These are phyloP conservation scores for Didymella segeticola DNA, from an alignment of 2,329 filamentous ascomycete species.

Conservation along the genomic window DNA sequence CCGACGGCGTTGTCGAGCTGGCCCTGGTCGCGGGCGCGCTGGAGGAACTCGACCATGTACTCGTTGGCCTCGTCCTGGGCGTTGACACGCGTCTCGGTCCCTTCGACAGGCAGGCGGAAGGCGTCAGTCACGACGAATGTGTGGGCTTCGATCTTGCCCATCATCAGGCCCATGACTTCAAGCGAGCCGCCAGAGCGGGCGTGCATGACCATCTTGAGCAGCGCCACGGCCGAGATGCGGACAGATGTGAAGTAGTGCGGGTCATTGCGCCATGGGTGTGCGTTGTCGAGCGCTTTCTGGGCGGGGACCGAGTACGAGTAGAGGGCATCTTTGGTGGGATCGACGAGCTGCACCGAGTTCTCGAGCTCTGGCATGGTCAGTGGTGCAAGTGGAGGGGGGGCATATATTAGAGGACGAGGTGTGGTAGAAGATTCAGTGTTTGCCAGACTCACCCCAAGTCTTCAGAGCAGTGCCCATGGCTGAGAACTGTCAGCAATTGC, in stretches of 20 bases:
- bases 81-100: slow-evolving; percentile 98
- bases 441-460: slow-evolving; percentile 43
- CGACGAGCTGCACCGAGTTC: slow-evolving; percentile 80
- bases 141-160: slow-evolving; percentile 86
- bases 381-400: slow-evolving; percentile 22
- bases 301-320: slow-evolving; percentile 78
- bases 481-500: slow-evolving; percentile 6
- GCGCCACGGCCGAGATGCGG: slow-evolving; percentile 88
- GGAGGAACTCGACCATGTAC: slow-evolving; percentile 89
- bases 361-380: slow-evolving; percentile 74
- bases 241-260: slow-evolving; percentile 91
- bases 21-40: slow-evolving; percentile 75
- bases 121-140: slow-evolving; percentile 93
- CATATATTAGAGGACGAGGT: background rate
- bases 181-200: slow-evolving; percentile 90
- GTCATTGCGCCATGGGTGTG: slow-evolving; percentile 78
- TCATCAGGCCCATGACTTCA: slow-evolving; percentile 98
- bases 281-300: slow-evolving; percentile 69
- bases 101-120: slow-evolving; percentile 92
- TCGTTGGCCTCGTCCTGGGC: slow-evolving; percentile 95
- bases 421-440: background rate
- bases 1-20: slow-evolving; percentile 91
- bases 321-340: slow-evolving; percentile 86
- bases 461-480: slow-evolving; percentile 47
- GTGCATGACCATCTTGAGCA: slow-evolving; percentile 99